Base-by-base conservation (phyloP, 257 asterid genomes). In the Nicotiana noctiflora region DNA sequence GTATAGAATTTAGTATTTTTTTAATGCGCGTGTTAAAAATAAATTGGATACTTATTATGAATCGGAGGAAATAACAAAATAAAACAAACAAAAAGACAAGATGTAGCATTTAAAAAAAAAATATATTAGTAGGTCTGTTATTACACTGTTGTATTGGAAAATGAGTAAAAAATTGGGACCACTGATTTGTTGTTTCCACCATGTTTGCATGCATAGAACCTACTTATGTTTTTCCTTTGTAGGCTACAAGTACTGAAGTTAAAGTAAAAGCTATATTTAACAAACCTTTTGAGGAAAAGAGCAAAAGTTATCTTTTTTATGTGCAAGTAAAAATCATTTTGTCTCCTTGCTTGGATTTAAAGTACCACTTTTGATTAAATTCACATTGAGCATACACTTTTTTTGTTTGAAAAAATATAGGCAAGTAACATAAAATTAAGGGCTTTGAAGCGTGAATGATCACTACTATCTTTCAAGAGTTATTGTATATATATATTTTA, bases 131-230 rank as follows among this genome's bases (percentile, higher is more conserved):
- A 19, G 29, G n/a, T 70, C 19, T 19, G 3, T 70, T 40, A 44
- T 70, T 21, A 13, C 18, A 70, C 59, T 13, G 77, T 70, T 70
- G 13, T 32, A 70, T 70, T 70, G 77, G 77, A 70, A 40, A 44
- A 44, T 21, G 59, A 2, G 32, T 37, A 1, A 67, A 70, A 11
- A 21, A 46, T n/a, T 72, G n/a, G 78, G 78, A 23, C 60, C 55
- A 51, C 55, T 51, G 17, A 14, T 51, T 51, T 51, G 56, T 14
- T 51, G 17, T 51, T 51, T 51, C 56, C 18, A 14, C 56, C 60
- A 72, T 72, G 60, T 14, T 72, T 46, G 78, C 60, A 23, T 72
- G 60, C 60, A 72, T 44, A 46, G 78, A 72, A 72, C 40, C 78
- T 72, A 72, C 78, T 46, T 49, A 49, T 72, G 40, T 72, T 19